Evolutionary conservation across 257 asterid species (phyloP).

Genomic region (Nicotiana noctiflora): DNA sequence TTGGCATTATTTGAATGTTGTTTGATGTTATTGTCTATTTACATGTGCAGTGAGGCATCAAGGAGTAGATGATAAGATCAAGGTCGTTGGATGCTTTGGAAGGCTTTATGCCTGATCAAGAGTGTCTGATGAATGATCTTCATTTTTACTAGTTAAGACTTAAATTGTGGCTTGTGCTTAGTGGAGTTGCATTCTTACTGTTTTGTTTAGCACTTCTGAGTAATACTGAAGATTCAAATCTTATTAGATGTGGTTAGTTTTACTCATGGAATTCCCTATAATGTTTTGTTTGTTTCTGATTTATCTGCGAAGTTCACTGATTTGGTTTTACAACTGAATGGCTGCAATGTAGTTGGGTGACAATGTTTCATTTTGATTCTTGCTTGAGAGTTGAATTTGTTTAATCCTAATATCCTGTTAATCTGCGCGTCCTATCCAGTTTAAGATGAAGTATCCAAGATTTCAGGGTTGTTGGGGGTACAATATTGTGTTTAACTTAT

Average conservation of each 20-base stretch:
- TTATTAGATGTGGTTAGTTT: constrained; percentile 2
- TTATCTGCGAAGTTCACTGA: not conserved
- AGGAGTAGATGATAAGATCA: constrained; percentile 7
- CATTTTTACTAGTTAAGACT: constrained; percentile 1
- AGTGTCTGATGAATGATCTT: not conserved
- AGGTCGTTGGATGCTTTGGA: constrained; percentile 2
- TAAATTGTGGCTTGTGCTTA: not conserved
- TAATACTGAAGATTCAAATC: not conserved
- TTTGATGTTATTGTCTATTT: not conserved
- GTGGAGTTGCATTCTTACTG: not conserved
- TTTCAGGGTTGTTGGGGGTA: no score
- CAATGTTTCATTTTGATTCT: not conserved
- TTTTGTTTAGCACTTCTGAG: not conserved
- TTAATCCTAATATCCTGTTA: no score
- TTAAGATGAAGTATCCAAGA: no score
- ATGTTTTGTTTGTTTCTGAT: no score
- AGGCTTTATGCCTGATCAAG: constrained; percentile 1
- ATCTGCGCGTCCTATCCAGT: no score
- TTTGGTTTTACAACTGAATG: not conserved
- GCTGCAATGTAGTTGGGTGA: not conserved
- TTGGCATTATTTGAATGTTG: not conserved
- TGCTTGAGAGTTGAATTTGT: not conserved
- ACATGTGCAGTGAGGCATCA: constrained; percentile 6
- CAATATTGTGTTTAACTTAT: no score
- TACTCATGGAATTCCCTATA: not conserved